Evolutionary conservation across 2,329 filamentous ascomycete genomes (phyloP), one percentile per base, ranked within the genome.

Genomic region (Colletotrichum shisoi): DNA sequence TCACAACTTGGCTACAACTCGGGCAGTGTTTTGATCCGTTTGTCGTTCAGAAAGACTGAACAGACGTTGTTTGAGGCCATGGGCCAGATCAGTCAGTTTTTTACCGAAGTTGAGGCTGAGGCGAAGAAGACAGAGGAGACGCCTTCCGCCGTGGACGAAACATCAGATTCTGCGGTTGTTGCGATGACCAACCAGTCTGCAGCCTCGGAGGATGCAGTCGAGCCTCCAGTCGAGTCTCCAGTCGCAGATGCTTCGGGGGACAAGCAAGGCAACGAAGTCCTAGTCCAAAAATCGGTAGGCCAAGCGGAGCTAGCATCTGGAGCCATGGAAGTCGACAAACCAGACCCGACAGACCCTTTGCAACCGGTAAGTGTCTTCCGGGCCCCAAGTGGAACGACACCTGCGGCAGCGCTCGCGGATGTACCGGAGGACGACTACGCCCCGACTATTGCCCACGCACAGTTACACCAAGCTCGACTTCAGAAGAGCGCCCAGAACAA

Each of bases 1-100:
- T 89, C 89, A 5, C 92, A 97, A 76, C 81, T 98, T 19, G 95
- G 95, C 0, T 90, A 96, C 73, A 96, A 94, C 75, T 90, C 87
- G 54, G 94, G 95, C 6, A 94, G 86, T 73, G 89, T 92, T 4
- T 80, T 97, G 62, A 84, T 99, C 62, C 86, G 92, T 64, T 79
- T 99, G 67, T 88, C 84, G 40, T 98, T 94, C 79, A 88, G 85
- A 74, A 84, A 84, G 70, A 95, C 92, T 7, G 89, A 91, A 13
- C 87, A 87, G 75, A 93, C 93, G 2, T 79, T 98, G 34, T 92
- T 93, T 71, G 91, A 94, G 70, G 94, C 94, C 11, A 93, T 97
- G 89, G 81, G 83, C 53, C 85, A 94, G 74, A 97, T 98, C 69
- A 85, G 86, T 24, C 82, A 87, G 70, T 93, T 91, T 74, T 96